Percentiles rank a stretch among this genome's conserved stretches.
These are phyloP conservation scores for Ganoderma lucidum DNA, from an alignment of 1,284 basidiomycete species.

Conservation along the genomic window DNA sequence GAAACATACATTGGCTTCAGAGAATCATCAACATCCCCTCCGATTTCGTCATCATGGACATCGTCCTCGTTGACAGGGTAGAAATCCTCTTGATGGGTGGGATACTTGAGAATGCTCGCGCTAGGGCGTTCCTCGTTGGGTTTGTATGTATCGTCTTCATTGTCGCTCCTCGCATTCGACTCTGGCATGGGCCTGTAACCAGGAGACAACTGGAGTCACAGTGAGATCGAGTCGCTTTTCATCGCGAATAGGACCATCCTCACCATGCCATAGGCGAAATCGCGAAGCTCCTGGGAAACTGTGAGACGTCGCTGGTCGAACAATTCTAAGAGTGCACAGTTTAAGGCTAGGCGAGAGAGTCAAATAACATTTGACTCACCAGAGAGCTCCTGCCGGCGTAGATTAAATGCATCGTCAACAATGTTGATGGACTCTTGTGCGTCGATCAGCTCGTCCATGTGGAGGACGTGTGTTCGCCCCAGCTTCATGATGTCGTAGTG, in stretches of 20 bases:
- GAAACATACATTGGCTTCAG: constrained; percentile 21
- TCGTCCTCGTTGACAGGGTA: constrained; percentile 26
- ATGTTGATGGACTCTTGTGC: constrained; percentile 19
- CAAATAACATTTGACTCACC: background rate
- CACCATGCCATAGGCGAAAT: constrained; percentile 35
- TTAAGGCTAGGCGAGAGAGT: background rate
- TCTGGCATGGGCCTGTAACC: background rate
- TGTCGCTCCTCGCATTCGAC: background rate
- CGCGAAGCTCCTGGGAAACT: constrained; percentile 29
- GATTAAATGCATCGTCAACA: constrained; percentile 17
- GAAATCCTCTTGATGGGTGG: constrained; percentile 14
- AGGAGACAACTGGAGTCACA: background rate
- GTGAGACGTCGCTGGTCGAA: constrained; percentile 35
- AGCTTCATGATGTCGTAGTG: constrained; percentile 36
- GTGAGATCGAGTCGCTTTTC: background rate
- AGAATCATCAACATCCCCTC: constrained; percentile 3
- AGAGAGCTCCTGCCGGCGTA: constrained; percentile 10
- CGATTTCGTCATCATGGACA: background rate
- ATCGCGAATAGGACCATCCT: constrained; percentile 2
- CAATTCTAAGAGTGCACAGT: constrained; percentile 19
- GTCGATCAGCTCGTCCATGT: constrained; percentile 28
- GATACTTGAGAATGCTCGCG: constrained; percentile 22
- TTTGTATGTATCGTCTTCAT: background rate
- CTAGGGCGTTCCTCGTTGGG: constrained; percentile 11
- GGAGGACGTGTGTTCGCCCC: constrained; percentile 29